These are phyloP conservation scores for Amanita thiersii DNA, from an alignment of 768 basidiomycete species.

Conservation along the genomic window DNA sequence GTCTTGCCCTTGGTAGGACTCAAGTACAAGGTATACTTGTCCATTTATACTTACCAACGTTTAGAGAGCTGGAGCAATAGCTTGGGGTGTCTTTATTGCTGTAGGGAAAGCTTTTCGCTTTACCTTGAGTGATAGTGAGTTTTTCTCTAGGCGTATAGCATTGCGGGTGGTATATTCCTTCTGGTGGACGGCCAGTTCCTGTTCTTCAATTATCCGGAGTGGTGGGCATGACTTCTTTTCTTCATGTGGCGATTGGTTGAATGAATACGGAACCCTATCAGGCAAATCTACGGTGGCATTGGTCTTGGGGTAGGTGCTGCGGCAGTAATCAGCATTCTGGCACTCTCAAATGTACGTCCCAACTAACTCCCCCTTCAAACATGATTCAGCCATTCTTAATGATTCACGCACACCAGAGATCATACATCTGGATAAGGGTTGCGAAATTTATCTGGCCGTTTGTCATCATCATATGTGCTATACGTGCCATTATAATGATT, in stretches of 20 bases:
- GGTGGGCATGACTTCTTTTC: constrained; percentile 31
- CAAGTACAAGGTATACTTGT: constrained; percentile 11
- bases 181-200: constrained; percentile 53
- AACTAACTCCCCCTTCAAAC: constrained; percentile 11
- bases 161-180: constrained; percentile 58
- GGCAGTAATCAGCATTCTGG: constrained; percentile 47
- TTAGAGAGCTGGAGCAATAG: constrained; percentile 66
- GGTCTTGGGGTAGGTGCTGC: constrained; percentile 42
- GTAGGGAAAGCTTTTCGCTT: constrained; percentile 5
- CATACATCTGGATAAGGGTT: constrained; percentile 60
- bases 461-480: constrained; percentile 51
- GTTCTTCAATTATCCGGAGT: constrained; percentile 61
- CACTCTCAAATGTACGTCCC: constrained; percentile 55
- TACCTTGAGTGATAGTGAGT: constrained; percentile 8
- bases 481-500: constrained; percentile 68
- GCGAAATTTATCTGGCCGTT: constrained; percentile 66
- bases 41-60: constrained; percentile 18
- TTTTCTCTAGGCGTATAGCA: constrained; percentile 47
- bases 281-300: constrained; percentile 47
- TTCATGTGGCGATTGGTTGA: constrained; percentile 19
- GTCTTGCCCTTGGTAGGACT: constrained; percentile 59
- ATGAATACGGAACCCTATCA: not conserved
- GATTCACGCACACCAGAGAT: constrained; percentile 37
- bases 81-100: constrained; percentile 34
- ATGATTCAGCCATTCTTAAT: not conserved